Evolutionary conservation across 2,329 filamentous ascomycete genomes (phyloP), one percentile per base, ranked within the genome.

Genomic region (Colletotrichum echinochloae): DNA sequence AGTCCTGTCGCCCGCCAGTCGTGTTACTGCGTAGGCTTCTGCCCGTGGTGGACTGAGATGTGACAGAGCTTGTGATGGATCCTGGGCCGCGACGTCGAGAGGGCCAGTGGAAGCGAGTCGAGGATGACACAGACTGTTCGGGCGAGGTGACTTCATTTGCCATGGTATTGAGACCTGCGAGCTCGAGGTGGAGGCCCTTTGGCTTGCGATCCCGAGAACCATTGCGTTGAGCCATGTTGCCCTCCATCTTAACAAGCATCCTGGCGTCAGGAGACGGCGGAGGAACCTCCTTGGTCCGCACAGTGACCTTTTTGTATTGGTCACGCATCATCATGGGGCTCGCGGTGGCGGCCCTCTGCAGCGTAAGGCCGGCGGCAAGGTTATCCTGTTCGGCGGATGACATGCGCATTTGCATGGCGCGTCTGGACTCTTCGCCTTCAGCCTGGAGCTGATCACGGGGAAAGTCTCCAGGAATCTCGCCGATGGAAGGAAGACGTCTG

Each of bases 141-240:
- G 88, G 84, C 30, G 89, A 87, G 6, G 84, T 89, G 74, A 84
- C 83, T 52, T 89, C 86, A n/a, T 82, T 82, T 9, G 81, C 80
- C 39, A 87, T 81, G 1, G 87, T 85, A 57, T 66, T 46, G 3
- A 72, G 39, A 9, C 61, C 66, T 2, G 49, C 61, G 5, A 94
- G 86, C 60, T 91, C 89, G 30, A 98, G 83, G 23, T 85, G 82
- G 11, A 89, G 78, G 0, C 92, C 92, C 63, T 90, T 87, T 2
- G 94, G 94, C 72, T 95, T 97, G 28, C 94, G 89, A 75, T 92
- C 92, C 20, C 92, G 89, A 9, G 94, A 94, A 16, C 91, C 90
- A 73, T 92, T 92, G 35, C 91, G 87, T 37, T 86, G 88, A 51
- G 84, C 83, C 26, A 87, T 83, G 8, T 86, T 85, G 55, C 89